Percentiles rank a stretch among this genome's conserved stretches.
Conservation (phyloP, 164 flowering plant species). For the Dillenia suffruticosa region DNA sequence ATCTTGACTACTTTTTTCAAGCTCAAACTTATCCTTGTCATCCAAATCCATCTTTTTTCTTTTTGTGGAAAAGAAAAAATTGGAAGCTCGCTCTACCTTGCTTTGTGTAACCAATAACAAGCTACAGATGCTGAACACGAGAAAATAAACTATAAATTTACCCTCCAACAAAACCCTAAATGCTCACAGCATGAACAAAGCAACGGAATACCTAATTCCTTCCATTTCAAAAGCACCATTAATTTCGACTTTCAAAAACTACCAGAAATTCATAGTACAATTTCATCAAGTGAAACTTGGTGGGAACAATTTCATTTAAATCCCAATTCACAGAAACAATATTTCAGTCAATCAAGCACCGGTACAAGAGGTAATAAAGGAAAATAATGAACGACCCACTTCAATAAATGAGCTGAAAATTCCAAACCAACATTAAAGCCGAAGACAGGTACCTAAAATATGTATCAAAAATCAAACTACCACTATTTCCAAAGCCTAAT, state of each 20-base stretch:
- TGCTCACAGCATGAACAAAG: too few relatives aligned
- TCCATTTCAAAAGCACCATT: too few relatives aligned
- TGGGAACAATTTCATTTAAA: too few relatives aligned
- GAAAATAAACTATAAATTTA: too few relatives aligned
- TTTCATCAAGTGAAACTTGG: too few relatives aligned
- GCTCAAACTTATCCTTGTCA: slow-evolving; percentile 38
- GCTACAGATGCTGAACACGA: neutral
- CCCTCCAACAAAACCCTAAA: too few relatives aligned
- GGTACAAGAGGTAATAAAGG: neutral
- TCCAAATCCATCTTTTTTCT: slow-evolving; percentile 39
- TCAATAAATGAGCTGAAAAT: slow-evolving; percentile 21
- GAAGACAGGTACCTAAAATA: slow-evolving; percentile 11
- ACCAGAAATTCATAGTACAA: too few relatives aligned
- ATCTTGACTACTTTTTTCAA: slow-evolving; percentile 39
- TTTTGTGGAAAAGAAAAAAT: slow-evolving; percentile 6
- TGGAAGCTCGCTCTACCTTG: slow-evolving; percentile 10
- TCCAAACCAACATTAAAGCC: slow-evolving; percentile 2
- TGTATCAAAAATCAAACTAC: slow-evolving; percentile 21
- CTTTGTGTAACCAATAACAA: slow-evolving; percentile 7
- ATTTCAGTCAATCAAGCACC: too few relatives aligned
- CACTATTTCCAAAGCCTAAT: slow-evolving; percentile 26
- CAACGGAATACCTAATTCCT: too few relatives aligned
- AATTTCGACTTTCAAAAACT: too few relatives aligned
- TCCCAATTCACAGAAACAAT: too few relatives aligned
- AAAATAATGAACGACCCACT: slow-evolving; percentile 15